These are phyloP conservation scores for Corylus heterophylla DNA, from an alignment of 306 rosid species.

Conservation along the genomic window DNA sequence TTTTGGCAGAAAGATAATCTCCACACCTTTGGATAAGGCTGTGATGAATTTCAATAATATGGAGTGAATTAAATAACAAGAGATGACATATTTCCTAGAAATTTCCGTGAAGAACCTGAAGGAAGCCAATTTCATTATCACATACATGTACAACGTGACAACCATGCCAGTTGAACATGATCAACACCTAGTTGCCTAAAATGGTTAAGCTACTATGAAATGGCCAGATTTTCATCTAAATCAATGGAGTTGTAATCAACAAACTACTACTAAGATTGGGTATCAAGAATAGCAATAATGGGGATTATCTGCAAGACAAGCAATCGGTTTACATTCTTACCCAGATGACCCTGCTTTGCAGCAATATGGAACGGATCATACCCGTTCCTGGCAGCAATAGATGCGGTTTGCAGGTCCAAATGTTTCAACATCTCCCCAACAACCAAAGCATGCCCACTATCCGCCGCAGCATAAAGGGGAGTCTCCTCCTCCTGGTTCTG, in stretches of 20 bases:
- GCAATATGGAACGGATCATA: constrained; percentile 89
- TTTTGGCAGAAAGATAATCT: not conserved
- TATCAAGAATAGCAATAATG: not conserved
- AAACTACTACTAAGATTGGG: not conserved
- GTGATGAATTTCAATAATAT: not conserved
- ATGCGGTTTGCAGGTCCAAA: constrained; percentile 82
- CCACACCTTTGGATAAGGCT: not conserved
- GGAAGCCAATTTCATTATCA: not conserved
- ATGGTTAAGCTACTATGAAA: not conserved
- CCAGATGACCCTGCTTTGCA: constrained; percentile 90
- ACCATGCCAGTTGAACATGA: not conserved
- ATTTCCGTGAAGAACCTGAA: not conserved
- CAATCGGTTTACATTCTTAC: constrained; percentile 42
- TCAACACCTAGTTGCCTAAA: not conserved
- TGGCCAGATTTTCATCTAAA: not conserved
- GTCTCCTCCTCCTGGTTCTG: constrained; percentile 91
- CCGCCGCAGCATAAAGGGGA: constrained; percentile 85
- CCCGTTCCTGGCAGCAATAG: constrained; percentile 74
- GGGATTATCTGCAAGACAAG: not conserved
- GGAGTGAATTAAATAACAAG: not conserved
- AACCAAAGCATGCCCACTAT: constrained; percentile 64
- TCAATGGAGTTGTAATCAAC: not conserved
- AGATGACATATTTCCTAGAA: not conserved
- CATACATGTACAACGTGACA: not conserved
- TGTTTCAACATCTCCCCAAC: constrained; percentile 75